Base-by-base conservation (phyloP, 2,329 filamentous ascomycete species). In the Sphaerulina vaccinii region DNA sequence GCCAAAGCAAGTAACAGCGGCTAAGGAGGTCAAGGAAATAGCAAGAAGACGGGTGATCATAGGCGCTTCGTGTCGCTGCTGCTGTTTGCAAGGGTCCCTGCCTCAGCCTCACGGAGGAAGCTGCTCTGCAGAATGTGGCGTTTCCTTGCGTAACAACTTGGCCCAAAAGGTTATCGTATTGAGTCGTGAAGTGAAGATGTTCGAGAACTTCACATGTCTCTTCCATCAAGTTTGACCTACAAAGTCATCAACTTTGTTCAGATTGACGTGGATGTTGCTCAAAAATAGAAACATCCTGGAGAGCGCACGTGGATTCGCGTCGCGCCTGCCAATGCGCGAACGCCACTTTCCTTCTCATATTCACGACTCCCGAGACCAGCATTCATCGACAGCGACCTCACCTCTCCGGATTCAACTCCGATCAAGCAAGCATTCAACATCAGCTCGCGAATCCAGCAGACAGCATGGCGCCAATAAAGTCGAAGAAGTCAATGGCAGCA, bases 401-500 rank as follows among this genome's bases (percentile, higher is more conserved):
- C 24, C 24, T 29, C 24, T 8, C 13, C 24, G 24, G 24, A 11
- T 11, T 29, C 24, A 29, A 29, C 24, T 29, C 24, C 24, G 24
- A 29, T n/a, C n/a, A n/a, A 29, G 13, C 8, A 8, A 2, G 24
- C 13, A 29, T 11, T 15, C 19, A 7, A 24, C 21, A 23, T 29
- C 22, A n/a, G 18, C 15, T 6, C 13, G 10, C 24, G 13, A 37
- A 11, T 22, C 7, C 11, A 32, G n/a, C 11, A 23, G 24, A 27
- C 24, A 55, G 48, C 39, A 57, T 57, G 58, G 54, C 49, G 22
- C 48, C 45, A 22, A 5, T 23, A 22, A 47, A 37, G 23, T 48
- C 52, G 13, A 55, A 43, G 24, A 55, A 52, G 19, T 5, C 45
- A 27, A 10, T 29, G 10, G 24, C 37, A 21, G 35, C 36, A 11